These are phyloP conservation scores for Rosa multiflora DNA, from an alignment of 306 rosid genomes.

Conservation along the genomic window DNA sequence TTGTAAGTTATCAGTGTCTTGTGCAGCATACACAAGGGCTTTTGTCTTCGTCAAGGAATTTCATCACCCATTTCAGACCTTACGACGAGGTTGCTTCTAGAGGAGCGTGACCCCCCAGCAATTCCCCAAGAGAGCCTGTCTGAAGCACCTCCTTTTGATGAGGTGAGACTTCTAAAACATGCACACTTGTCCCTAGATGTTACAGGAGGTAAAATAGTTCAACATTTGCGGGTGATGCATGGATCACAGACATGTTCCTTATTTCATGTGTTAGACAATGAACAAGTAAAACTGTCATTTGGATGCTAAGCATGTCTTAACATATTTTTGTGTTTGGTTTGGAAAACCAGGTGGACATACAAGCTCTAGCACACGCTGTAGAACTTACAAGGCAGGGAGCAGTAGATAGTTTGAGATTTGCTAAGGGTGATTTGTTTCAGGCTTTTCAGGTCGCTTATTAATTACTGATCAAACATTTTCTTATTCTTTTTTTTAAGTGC, in stretches of 20 bases:
- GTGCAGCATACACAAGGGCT: constrained; percentile 82
- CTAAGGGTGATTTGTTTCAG: constrained; percentile 88
- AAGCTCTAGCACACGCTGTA: constrained; percentile 98
- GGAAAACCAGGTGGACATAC: constrained; percentile 85
- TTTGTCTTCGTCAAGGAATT: constrained; percentile 90
- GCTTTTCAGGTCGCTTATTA: constrained; percentile 81
- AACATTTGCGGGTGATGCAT: background rate
- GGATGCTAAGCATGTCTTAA: constrained; percentile 7
- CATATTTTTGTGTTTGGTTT: constrained; percentile 30
- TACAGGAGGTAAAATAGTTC: background rate
- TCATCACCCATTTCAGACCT: constrained; percentile 92
- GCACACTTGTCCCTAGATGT: background rate
- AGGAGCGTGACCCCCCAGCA: constrained; percentile 92
- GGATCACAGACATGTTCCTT: background rate
- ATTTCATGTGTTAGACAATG: background rate
- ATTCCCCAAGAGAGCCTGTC: constrained; percentile 73
- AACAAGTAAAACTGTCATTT: background rate
- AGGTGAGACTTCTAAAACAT: constrained; percentile 49
- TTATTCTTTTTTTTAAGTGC: background rate
- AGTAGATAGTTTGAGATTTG: constrained; percentile 90
- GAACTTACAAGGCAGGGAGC: constrained; percentile 99
- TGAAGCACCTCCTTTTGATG: constrained; percentile 94
- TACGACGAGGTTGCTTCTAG: constrained; percentile 88
- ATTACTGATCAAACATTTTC: constrained; percentile 1
- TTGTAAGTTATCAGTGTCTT: constrained; percentile 3